phyloP scores from a whole-genome alignment of 495 filamentous ascomycete species.

The Stereocaulon alpinum region DNA sequence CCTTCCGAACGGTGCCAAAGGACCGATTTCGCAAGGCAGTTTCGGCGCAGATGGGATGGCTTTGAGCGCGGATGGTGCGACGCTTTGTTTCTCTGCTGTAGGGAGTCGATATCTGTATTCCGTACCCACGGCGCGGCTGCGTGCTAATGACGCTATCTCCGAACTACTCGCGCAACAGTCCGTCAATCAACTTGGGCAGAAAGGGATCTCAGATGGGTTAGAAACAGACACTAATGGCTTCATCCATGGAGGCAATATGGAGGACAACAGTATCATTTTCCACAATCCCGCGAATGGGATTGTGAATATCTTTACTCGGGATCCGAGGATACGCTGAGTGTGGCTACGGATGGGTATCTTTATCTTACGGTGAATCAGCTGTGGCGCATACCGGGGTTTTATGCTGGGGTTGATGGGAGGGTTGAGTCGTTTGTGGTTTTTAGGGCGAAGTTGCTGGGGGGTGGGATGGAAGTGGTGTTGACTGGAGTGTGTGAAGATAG shows the following conservation, averaged over 20 bases:
- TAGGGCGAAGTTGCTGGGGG: conserved; percentile 27
- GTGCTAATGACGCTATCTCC: conserved; percentile 16
- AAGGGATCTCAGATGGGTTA: conserved; percentile 30
- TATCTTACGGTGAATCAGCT: conserved; percentile 28
- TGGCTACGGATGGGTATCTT: conserved; percentile 26
- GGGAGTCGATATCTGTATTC: conserved; percentile 27
- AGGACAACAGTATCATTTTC: conserved; percentile 31
- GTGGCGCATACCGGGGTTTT: conserved; percentile 18
- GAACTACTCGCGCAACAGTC: conserved; percentile 27
- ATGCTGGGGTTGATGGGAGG: conserved; percentile 24
- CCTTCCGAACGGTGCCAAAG: conserved; percentile 16
- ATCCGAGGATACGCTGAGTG: conserved; percentile 31
- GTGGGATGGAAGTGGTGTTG: conserved; percentile 26
- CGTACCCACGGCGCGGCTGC: conserved; percentile 28
- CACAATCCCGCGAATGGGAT: conserved; percentile 35
- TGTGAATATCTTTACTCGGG: conserved; percentile 26
- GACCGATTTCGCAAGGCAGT: conserved; percentile 21
- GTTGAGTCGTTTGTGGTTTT: conserved; percentile 30
- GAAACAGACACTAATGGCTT: conserved; percentile 32
- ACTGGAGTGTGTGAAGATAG: not conserved
- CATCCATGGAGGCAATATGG: conserved; percentile 33
- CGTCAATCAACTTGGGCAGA: conserved; percentile 25
- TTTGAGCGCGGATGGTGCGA: conserved; percentile 29
- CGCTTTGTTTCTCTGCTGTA: conserved; percentile 29
- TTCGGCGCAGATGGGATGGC: conserved; percentile 35